Evolutionary conservation across 2,329 filamentous ascomycete species (phyloP).

Genomic region (Penicillium sp.): DNA sequence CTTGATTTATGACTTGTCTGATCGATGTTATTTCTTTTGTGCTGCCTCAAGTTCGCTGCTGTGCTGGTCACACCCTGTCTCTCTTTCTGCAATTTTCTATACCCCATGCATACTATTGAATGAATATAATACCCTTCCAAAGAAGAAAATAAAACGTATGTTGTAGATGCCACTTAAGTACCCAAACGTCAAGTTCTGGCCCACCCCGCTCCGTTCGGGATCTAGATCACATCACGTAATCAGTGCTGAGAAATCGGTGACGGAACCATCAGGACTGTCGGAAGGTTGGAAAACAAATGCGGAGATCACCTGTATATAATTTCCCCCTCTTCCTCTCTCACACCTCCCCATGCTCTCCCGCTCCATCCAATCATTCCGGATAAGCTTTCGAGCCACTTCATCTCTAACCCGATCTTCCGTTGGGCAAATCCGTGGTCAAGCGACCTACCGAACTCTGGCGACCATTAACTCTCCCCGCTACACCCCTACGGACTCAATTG

Average conservation of each 20-base stretch:
- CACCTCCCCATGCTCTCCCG: conserved; percentile 25
- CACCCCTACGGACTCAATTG: conserved; percentile 13
- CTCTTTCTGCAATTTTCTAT: conserved; percentile 7
- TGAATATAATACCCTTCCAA: background rate
- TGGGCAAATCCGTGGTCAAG: conserved; percentile 13
- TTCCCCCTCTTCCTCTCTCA: conserved; percentile 15
- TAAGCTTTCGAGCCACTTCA: conserved; percentile 24
- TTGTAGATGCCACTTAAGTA: background rate
- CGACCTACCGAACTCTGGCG: conserved; percentile 30
- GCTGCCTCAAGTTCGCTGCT: background rate
- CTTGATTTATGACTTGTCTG: conserved; percentile 1
- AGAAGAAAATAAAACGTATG: background rate
- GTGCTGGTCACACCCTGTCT: conserved; percentile 5
- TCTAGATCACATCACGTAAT: conserved; percentile 17
- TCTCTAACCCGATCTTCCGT: conserved; percentile 7
- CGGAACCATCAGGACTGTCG: background rate
- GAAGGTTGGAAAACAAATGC: background rate
- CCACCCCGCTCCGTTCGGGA: background rate
- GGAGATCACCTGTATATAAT: conserved; percentile 15
- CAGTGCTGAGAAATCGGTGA: conserved; percentile 11
- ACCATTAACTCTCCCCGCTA: conserved; percentile 19
- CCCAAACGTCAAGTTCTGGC: background rate
- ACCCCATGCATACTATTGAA: background rate
- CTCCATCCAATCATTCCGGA: conserved; percentile 22
- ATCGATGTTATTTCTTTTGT: background rate